These are phyloP conservation scores for Tuber brumale DNA, from an alignment of 495 filamentous ascomycete genomes.

Conservation along the genomic window DNA sequence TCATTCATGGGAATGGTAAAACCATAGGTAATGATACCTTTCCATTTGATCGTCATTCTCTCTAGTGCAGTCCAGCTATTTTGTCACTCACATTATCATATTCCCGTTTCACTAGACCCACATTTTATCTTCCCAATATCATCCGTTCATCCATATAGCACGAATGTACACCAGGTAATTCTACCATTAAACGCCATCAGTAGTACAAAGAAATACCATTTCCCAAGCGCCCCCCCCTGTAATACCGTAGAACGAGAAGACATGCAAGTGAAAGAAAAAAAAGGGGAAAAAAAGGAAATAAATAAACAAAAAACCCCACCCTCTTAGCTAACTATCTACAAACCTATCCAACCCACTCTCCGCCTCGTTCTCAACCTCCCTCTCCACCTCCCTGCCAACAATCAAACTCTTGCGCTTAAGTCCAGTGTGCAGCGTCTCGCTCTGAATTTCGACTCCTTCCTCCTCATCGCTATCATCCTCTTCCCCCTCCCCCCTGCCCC, in stretches of 20 bases:
- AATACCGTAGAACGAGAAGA: not conserved
- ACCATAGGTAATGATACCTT: not conserved
- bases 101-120: not conserved
- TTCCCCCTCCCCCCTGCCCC: not conserved
- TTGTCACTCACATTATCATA: not conserved
- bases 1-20: not conserved
- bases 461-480: slow-evolving; percentile 18
- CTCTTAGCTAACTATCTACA: slow-evolving; percentile 31
- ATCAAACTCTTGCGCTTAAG: slow-evolving; percentile 29
- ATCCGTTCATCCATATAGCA: not conserved
- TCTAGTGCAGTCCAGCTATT: not conserved
- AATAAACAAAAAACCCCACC: not conserved
- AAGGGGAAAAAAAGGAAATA: not conserved
- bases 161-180: not conserved
- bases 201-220: not conserved
- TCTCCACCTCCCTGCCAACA: slow-evolving; percentile 13
- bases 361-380: slow-evolving; percentile 12
- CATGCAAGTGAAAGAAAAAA: not conserved
- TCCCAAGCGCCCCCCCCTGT: slow-evolving; percentile 14
- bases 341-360: slow-evolving; percentile 28
- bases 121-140: not conserved
- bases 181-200: slow-evolving; percentile 3
- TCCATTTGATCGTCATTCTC: not conserved
- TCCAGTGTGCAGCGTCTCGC: slow-evolving; percentile 24
- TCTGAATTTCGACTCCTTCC: slow-evolving; percentile 13